Conservation (phyloP, 441 rosid species). For the Gossypium aridum region DNA sequence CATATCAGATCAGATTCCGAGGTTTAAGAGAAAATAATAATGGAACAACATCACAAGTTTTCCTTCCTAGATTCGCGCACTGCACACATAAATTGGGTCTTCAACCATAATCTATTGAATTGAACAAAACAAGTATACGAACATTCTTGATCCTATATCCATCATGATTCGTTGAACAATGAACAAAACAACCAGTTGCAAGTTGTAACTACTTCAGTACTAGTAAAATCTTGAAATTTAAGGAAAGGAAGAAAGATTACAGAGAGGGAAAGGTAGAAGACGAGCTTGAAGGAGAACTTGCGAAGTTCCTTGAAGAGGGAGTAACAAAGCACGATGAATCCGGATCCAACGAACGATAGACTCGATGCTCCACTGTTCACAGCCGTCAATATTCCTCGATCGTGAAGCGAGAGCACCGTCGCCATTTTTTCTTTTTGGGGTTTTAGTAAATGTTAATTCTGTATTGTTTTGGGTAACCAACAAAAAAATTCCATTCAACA, state of each 20-base stretch:
- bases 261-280: conserved; percentile 86
- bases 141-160: not conserved
- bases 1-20: not conserved
- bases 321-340: conserved; percentile 86
- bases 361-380: conserved; percentile 68
- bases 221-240: not conserved
- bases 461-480: not conserved
- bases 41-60: not conserved
- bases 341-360: conserved; percentile 77
- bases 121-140: not conserved
- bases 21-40: not conserved
- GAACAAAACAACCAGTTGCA: not conserved
- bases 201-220: not conserved
- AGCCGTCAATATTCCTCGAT: conserved; percentile 51
- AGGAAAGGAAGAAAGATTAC: conserved; percentile 25
- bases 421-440: conserved; percentile 23
- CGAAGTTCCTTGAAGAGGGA: conserved; percentile 83
- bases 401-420: conserved; percentile 35
- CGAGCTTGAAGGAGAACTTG: conserved; percentile 97
- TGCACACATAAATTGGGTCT: not conserved
- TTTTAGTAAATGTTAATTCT: not conserved
- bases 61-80: not conserved
- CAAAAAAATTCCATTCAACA: not conserved
- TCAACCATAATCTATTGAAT: not conserved
- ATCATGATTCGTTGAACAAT: not conserved